phyloP scores from a whole-genome alignment of 441 rosid species.

The Aquilaria agallochum region DNA sequence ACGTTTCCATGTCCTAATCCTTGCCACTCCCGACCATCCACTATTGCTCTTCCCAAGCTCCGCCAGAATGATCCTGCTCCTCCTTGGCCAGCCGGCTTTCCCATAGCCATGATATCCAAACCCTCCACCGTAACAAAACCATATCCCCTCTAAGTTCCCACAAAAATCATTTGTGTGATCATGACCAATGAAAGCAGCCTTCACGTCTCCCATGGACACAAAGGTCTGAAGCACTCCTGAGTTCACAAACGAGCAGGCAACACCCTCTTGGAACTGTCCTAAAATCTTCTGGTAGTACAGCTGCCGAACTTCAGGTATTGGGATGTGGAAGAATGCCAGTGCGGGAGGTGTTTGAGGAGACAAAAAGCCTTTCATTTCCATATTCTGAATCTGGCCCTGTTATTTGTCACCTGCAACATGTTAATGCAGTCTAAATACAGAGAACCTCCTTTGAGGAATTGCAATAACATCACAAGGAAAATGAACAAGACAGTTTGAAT shows the following conservation, averaged over 20 bases:
- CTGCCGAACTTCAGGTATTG: slow-evolving; percentile 63
- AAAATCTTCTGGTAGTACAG: slow-evolving; percentile 48
- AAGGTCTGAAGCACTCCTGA: slow-evolving; percentile 61
- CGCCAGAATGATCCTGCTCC: slow-evolving; percentile 65
- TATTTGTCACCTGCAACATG: slow-evolving; percentile 38
- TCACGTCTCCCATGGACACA: slow-evolving; percentile 71
- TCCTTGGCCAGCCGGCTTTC: slow-evolving; percentile 62
- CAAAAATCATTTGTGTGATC: slow-evolving; percentile 90
- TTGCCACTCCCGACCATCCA: slow-evolving; percentile 57
- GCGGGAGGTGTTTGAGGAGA: slow-evolving; percentile 29
- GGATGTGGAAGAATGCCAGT: slow-evolving; percentile 83
- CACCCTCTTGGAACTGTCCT: slow-evolving; percentile 73
- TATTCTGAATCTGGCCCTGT: slow-evolving; percentile 40
- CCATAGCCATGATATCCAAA: slow-evolving; percentile 93
- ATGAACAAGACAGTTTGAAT: neutral
- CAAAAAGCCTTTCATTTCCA: slow-evolving; percentile 11
- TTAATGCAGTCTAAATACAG: slow-evolving; percentile 41
- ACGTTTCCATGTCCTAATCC: slow-evolving; percentile 80
- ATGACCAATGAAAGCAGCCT: slow-evolving; percentile 84
- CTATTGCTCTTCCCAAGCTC: slow-evolving; percentile 48
- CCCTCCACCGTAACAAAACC: slow-evolving; percentile 97
- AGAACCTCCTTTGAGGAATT: slow-evolving; percentile 17
- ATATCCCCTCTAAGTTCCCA: slow-evolving; percentile 66
- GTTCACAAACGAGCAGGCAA: slow-evolving; percentile 68
- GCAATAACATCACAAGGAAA: slow-evolving; percentile 7